phyloP scores from a whole-genome alignment of 2,329 filamentous ascomycete genomes.

The Exophiala sp. region DNA sequence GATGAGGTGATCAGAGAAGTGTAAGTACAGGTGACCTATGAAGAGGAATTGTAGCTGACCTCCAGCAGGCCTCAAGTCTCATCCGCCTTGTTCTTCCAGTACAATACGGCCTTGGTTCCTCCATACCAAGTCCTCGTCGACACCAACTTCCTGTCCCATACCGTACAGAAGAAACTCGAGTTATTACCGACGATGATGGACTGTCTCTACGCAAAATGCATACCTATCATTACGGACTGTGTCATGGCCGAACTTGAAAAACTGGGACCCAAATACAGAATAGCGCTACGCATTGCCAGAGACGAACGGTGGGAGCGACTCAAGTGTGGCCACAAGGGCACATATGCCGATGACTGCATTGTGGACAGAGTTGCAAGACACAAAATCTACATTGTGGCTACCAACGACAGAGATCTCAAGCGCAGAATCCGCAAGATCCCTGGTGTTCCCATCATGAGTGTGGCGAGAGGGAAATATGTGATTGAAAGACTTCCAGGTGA shows the following conservation, averaged over 20 bases:
- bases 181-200: slow-evolving; percentile 89
- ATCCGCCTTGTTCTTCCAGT: slow-evolving; percentile 75
- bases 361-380: slow-evolving; percentile 66
- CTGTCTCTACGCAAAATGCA: slow-evolving; percentile 84
- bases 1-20: slow-evolving; percentile 68
- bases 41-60: slow-evolving; percentile 6
- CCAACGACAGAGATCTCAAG: slow-evolving; percentile 67
- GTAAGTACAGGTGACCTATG: slow-evolving; percentile 36
- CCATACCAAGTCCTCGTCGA: slow-evolving; percentile 77
- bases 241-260: slow-evolving; percentile 84
- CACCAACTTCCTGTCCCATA: slow-evolving; percentile 87
- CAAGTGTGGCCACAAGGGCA: slow-evolving; percentile 84
- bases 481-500: slow-evolving; percentile 80
- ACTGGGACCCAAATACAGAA: slow-evolving; percentile 77
- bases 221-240: slow-evolving; percentile 78
- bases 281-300: slow-evolving; percentile 77
- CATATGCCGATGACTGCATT: slow-evolving; percentile 80
- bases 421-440: slow-evolving; percentile 76
- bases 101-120: slow-evolving; percentile 78
- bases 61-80: slow-evolving; percentile 63
- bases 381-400: slow-evolving; percentile 72
- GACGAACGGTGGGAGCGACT: slow-evolving; percentile 84
- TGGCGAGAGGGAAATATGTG: slow-evolving; percentile 83
- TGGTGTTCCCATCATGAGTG: slow-evolving; percentile 64
- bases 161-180: slow-evolving; percentile 83